Evolutionary conservation across 192 early-diverging fungal genomes (phyloP), one percentile per base, ranked within the genome.

Genomic region (Coemansia sp.): DNA sequence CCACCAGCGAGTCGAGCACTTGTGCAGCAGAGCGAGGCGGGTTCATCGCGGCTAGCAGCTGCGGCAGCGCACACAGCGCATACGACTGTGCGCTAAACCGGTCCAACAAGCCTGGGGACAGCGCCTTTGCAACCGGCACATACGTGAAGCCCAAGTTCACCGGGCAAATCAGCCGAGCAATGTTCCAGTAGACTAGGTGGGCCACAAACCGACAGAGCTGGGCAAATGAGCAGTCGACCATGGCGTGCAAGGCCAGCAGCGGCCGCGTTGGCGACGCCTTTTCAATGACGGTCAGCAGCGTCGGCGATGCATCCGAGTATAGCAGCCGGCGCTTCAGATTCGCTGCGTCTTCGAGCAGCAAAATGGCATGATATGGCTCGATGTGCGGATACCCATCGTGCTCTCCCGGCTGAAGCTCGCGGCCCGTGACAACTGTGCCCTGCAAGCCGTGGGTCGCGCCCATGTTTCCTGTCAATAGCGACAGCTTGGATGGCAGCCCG

Each of bases 161-260:
- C 6, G 86, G 83, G 70, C 94, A 83, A 38, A 98, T 90, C 26
- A 98, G 76, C 60, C 90, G 90, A 9, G 93, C 94, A 53, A 92
- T 89, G 49, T 82, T 70, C 95, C 95, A 98, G 64, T 89, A 94
- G 23, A 94, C 88, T 26, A 98, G 69, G 67, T 98, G 95, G 1
- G 93, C 87, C 5, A 87, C 93, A 19, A 94, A 56, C 12, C 90
- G 80, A 64, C 91, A 96, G 2, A 98, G 82, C 57, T 95, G 95
- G 0, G 93, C 87, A 42, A 93, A 79, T n/a, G 95, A 94, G 67
- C 94, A 96, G 67, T 92, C 92, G 20, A 96, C 58, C 25, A 85
- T 71, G 12, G 86, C 67, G 64, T 91, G 87, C 20, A 98, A 78
- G 55, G 90, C 83, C 22, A 90, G 82, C 32, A 98, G 81, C 40